Evolutionary conservation across 306 rosid genomes (phyloP).

Genomic region (Rosa persica): DNA sequence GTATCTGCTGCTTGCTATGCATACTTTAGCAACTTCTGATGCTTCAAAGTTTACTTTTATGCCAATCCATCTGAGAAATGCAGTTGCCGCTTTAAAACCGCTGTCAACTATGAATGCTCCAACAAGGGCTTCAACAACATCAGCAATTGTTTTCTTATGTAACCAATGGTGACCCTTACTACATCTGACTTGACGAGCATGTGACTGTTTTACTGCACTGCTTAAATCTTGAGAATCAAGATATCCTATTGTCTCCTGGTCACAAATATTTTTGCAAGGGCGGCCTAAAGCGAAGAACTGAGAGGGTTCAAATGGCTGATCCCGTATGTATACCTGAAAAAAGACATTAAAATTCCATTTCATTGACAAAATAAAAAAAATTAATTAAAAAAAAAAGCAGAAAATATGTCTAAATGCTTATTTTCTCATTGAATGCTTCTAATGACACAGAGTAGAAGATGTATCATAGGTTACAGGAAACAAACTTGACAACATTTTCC

Average conservation of each 20-base stretch:
- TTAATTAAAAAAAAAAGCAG: neutral
- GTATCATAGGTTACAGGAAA: neutral
- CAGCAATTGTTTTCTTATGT: constrained; percentile 70
- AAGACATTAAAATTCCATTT: neutral
- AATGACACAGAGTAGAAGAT: neutral
- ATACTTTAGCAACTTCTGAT: constrained; percentile 56
- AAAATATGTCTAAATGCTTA: neutral
- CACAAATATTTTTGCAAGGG: constrained; percentile 64
- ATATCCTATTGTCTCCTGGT: constrained; percentile 46
- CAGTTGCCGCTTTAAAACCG: constrained; percentile 85
- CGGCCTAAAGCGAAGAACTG: constrained; percentile 82
- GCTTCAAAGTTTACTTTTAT: constrained; percentile 66
- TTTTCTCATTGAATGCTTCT: neutral
- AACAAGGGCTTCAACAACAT: constrained; percentile 90
- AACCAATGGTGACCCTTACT: constrained; percentile 91
- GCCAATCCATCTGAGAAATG: constrained; percentile 88
- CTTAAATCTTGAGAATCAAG: constrained; percentile 45
- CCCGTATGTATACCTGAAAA: constrained; percentile 78
- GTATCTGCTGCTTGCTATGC: constrained; percentile 58
- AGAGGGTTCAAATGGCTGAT: constrained; percentile 67
- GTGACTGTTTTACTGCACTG: constrained; percentile 29
- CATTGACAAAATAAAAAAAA: neutral
- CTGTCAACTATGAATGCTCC: constrained; percentile 95
- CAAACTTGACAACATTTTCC: neutral
- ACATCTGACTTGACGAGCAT: constrained; percentile 45